Conservation (phyloP, 2,329 filamentous ascomycete genomes). For the Penicillium sp. region DNA sequence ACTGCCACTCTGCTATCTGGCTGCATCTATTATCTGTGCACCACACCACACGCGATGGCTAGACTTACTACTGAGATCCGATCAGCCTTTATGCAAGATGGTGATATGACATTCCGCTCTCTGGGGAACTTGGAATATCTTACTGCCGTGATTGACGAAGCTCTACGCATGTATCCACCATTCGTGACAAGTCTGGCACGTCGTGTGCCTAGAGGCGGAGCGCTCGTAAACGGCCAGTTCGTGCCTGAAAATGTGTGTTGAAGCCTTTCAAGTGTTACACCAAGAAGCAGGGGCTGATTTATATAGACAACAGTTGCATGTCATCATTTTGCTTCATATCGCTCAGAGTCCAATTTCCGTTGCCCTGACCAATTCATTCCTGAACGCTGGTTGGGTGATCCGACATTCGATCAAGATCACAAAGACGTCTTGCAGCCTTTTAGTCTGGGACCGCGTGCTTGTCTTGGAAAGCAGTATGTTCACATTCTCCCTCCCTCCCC, state of each 20-base stretch:
- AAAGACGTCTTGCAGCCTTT: conserved; percentile 35
- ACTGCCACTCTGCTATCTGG: conserved; percentile 44
- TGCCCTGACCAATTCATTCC: conserved; percentile 30
- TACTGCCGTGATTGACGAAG: conserved; percentile 50
- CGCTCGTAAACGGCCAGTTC: conserved; percentile 34
- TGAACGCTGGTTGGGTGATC: conserved; percentile 35
- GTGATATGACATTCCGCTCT: conserved; percentile 34
- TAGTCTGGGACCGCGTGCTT: conserved; percentile 37
- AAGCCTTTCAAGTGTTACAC: neutral
- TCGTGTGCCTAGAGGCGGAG: conserved; percentile 32
- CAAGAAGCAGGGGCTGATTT: neutral
- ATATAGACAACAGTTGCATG: conserved; percentile 18
- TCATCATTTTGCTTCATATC: conserved; percentile 29
- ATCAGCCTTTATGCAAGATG: conserved; percentile 20
- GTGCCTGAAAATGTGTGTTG: conserved; percentile 32
- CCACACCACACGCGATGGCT: conserved; percentile 16
- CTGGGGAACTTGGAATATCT: conserved; percentile 43
- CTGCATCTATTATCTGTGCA: conserved; percentile 32
- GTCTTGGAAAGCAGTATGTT: conserved; percentile 35
- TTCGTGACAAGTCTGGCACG: conserved; percentile 31
- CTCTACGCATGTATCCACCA: conserved; percentile 49
- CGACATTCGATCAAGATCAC: conserved; percentile 21
- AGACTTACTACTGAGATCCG: conserved; percentile 27
- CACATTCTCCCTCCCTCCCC: neutral
- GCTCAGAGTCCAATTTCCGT: conserved; percentile 26